A percentile compares a stretch with the other conserved stretches of the same genome.
Conservation (phyloP, 139 green algal genomes). For the Microglena sp. region DNA sequence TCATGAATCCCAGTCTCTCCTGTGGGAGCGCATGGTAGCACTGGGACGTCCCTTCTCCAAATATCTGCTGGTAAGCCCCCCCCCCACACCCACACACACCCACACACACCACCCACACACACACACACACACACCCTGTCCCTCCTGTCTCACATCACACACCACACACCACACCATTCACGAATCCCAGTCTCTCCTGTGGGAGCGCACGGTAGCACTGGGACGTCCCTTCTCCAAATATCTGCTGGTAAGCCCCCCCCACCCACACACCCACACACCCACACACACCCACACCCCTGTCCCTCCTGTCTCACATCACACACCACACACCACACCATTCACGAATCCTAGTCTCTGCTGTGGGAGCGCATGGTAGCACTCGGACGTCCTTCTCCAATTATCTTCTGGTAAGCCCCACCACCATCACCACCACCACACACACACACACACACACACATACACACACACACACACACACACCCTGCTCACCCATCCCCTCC, state of each 20-base stretch:
- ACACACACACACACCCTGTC: background rate
- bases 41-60: slow-evolving; percentile 47
- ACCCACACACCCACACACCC: background rate
- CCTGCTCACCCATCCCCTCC: too few relatives aligned
- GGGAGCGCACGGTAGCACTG: slow-evolving; percentile 85
- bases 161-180: background rate
- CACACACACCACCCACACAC: background rate
- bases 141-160: background rate
- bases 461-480: too few relatives aligned
- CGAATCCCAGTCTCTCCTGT: slow-evolving; percentile 59
- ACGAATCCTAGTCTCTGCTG: slow-evolving; percentile 50
- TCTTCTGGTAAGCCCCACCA: slow-evolving; percentile 14
- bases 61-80: slow-evolving; percentile 19
- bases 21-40: slow-evolving; percentile 87
- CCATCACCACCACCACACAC: background rate
- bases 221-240: slow-evolving; percentile 38
- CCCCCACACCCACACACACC: background rate
- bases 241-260: slow-evolving; percentile 14
- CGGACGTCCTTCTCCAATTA: slow-evolving; percentile 36
- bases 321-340: background rate
- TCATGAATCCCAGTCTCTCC: slow-evolving; percentile 78
- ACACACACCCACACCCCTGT: background rate
- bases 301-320: background rate
- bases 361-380: slow-evolving; percentile 87
- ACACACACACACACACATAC: too few relatives aligned